phyloP scores from a whole-genome alignment of 306 rosid genomes.

The Spatholobus suberectus region DNA sequence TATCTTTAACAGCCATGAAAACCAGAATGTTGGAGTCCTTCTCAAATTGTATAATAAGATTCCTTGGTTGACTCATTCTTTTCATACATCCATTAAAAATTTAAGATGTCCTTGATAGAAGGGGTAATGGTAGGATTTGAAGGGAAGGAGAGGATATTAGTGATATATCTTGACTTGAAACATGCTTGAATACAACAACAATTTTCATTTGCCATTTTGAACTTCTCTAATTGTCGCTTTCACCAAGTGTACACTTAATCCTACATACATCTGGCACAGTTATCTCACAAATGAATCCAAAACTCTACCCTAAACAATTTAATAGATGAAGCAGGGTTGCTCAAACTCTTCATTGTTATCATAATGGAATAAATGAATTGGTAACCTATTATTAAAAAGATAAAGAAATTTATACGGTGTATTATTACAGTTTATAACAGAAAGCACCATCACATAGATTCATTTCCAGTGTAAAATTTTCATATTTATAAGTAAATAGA shows the following conservation, averaged over 20 bases:
- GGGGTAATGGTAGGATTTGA: background rate
- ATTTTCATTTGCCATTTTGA: background rate
- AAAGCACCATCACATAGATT: background rate
- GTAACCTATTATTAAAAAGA: background rate
- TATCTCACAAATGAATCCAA: background rate
- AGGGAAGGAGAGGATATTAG: background rate
- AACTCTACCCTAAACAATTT: background rate
- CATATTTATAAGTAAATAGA: constrained; percentile 13
- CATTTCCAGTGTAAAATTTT: background rate
- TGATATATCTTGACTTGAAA: background rate
- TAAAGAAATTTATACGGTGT: background rate
- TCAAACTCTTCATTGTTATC: background rate
- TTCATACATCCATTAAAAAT: too few relatives aligned
- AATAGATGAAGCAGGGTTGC: background rate
- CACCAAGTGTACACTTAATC: background rate
- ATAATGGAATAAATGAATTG: background rate
- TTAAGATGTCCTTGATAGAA: background rate
- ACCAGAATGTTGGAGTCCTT: background rate
- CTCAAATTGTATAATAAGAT: background rate
- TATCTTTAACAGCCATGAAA: background rate
- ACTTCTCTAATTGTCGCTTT: background rate
- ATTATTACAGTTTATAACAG: constrained; percentile 11
- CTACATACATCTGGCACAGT: background rate
- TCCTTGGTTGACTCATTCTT: too few relatives aligned
- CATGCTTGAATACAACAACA: background rate